Base-by-base conservation (phyloP, 2,329 filamentous ascomycete genomes). In the Didymosphaeria variabile region DNA sequence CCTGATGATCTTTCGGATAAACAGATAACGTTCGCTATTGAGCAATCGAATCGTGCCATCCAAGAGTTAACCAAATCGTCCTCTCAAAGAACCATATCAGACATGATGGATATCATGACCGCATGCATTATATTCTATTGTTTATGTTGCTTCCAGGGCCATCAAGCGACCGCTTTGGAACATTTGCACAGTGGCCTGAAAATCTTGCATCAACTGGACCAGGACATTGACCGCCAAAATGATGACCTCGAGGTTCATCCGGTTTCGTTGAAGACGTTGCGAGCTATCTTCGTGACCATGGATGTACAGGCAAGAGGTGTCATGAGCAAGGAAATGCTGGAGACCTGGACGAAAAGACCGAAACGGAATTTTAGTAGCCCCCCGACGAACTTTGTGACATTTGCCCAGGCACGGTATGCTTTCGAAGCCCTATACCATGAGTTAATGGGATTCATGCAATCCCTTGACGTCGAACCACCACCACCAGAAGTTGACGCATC, bases 71-170 rank as follows among this genome's bases (percentile, higher is more conserved):
- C 70, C 7, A 62, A 59, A 15, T 58, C 54, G 1, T 44, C 46
- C 1, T 26, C 38, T 2, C 46, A 55, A 10, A 57, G 32, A 9
- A 63, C 49, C 7, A 57, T 64, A 21, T 55, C 58, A 7, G 67
- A 76, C 12, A 76, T 67, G 55, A 58, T 75, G 21, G 72, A 70
- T 21, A 55, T 75, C 31, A 71, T 77, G 70, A 72, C 73, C 23
- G 71, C 66, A 23, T 72, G 70, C 45, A 62, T 77, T 7, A 57
- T 77, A 1, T 76, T 76, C 59, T 66, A 68, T 53, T 75, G 66
- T 55, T 67, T 76, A 61, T 69, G 71, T 13, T 74, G 72, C 45
- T 66, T 77, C 3, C 73, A 77, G 59, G 72, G 73, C 9, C 72
- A 77, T 40, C 70, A 74, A 31, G 60, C 52, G 34, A 64, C 65